Conservation (phyloP, 2,329 filamentous ascomycete species). For the Aureobasidium namibiae region DNA sequence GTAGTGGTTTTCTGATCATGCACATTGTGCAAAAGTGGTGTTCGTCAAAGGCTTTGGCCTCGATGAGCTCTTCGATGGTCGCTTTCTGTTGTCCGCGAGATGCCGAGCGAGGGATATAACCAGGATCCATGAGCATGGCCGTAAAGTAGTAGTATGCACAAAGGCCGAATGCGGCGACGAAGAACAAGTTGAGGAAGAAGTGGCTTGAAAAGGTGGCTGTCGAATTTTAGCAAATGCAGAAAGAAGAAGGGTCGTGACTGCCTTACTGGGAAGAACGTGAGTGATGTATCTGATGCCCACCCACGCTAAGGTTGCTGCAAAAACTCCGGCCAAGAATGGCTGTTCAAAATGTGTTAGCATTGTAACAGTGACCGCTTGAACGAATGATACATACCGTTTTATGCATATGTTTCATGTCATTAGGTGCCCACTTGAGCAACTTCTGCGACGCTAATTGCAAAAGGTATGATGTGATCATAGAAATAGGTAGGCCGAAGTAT, state of each 20-base stretch:
- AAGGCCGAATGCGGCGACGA: conserved; percentile 54
- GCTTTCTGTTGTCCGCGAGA: conserved; percentile 85
- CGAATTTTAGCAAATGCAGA: conserved; percentile 19
- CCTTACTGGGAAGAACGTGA: conserved; percentile 59
- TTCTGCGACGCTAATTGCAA: conserved; percentile 73
- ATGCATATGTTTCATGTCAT: conserved; percentile 83
- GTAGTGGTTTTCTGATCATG: conserved; percentile 85
- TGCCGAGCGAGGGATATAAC: conserved; percentile 83
- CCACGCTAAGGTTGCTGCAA: conserved; percentile 77
- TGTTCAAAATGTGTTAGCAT: conserved; percentile 26
- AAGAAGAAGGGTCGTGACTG: background rate
- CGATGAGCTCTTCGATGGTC: conserved; percentile 78
- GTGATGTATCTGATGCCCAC: conserved; percentile 69
- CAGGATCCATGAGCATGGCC: conserved; percentile 82
- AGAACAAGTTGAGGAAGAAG: conserved; percentile 70
- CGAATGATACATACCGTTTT: conserved; percentile 59
- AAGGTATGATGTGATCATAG: conserved; percentile 56
- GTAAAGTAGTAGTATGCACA: conserved; percentile 80
- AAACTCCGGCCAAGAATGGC: conserved; percentile 91
- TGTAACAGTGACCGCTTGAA: no score
- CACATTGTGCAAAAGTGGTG: conserved; percentile 88
- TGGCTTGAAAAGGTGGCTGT: conserved; percentile 56
- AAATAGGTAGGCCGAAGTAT: conserved; percentile 66
- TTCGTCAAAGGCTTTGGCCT: conserved; percentile 84
- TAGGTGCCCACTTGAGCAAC: conserved; percentile 71